Evolutionary conservation across 2,329 filamentous ascomycete species (phyloP).

Genomic region (Alternaria arbusti): DNA sequence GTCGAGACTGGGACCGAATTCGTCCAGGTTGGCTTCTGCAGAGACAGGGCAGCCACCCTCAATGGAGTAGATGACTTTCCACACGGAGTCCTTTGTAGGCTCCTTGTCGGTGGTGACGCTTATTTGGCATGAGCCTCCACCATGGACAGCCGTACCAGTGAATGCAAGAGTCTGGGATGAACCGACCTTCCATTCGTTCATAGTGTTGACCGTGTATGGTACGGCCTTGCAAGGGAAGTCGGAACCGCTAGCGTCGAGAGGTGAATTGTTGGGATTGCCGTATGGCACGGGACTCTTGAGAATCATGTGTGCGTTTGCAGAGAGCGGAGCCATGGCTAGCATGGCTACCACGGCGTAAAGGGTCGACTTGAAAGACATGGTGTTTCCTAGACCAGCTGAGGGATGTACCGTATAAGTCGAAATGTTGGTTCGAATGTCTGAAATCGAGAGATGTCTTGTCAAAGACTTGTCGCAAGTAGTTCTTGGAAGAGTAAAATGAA

Average conservation of each 20-base stretch:
- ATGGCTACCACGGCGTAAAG: conserved; percentile 23
- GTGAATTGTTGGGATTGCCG: conserved; percentile 61
- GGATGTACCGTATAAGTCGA: conserved; percentile 1
- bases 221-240: conserved; percentile 82
- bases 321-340: conserved; percentile 56
- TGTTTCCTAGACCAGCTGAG: conserved; percentile 15
- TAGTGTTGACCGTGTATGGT: conserved; percentile 51
- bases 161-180: conserved; percentile 68
- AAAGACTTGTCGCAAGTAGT: conserved; percentile 7
- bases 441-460: conserved; percentile 4
- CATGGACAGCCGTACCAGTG: conserved; percentile 76
- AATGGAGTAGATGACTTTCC: conserved; percentile 88
- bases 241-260: conserved; percentile 63
- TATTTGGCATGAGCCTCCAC: conserved; percentile 90
- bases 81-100: conserved; percentile 71
- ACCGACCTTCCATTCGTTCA: conserved; percentile 70
- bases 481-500: not conserved
- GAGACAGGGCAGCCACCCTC: conserved; percentile 78
- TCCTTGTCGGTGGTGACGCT: conserved; percentile 76
- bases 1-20: conserved; percentile 48
- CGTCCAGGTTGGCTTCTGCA: conserved; percentile 9
- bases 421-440: conserved; percentile 3
- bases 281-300: conserved; percentile 75
- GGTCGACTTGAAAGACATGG: conserved; percentile 12
- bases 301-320: conserved; percentile 75